Percentiles rank a stretch among this genome's conserved stretches.
Evolutionary conservation across 805 yeast species (phyloP).

Genomic region (Crinitomyces ghanaensis): DNA sequence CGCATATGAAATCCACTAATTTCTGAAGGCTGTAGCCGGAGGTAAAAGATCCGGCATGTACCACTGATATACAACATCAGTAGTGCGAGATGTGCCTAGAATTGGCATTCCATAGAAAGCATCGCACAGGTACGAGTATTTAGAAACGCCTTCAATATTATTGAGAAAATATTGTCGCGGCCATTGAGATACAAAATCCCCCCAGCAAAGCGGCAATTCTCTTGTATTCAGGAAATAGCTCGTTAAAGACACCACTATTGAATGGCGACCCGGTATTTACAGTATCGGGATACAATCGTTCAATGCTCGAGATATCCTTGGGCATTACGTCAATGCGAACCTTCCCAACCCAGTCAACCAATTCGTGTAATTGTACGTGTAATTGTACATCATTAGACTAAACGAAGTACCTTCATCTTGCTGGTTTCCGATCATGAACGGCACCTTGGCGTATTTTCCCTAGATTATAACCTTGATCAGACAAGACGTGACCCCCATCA

Average conservation of each 20-base stretch:
- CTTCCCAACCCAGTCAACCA: slow-evolving; percentile 2
- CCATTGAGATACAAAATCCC: slow-evolving; percentile 8
- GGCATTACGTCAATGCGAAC: not conserved
- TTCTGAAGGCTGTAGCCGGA: slow-evolving; percentile 6
- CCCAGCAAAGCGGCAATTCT: slow-evolving; percentile 10
- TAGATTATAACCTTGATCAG: slow-evolving; percentile 1
- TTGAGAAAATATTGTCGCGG: slow-evolving; percentile 8
- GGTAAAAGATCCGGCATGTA: not conserved
- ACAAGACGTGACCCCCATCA: slow-evolving; percentile 5
- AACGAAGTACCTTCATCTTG: slow-evolving; percentile 13
- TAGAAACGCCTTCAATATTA: slow-evolving; percentile 1
- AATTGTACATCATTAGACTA: slow-evolving; percentile 3
- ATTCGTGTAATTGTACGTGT: slow-evolving; percentile 5
- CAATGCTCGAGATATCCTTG: slow-evolving; percentile 2
- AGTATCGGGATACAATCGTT: slow-evolving; percentile 8
- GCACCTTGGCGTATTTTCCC: slow-evolving; percentile 8
- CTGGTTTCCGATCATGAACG: slow-evolving; percentile 9
- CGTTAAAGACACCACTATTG: slow-evolving; percentile 6
- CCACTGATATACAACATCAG: slow-evolving; percentile 3
- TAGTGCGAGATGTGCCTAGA: slow-evolving; percentile 9
- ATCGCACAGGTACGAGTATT: slow-evolving; percentile 5
- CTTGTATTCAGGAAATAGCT: slow-evolving; percentile 8
- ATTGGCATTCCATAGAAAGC: slow-evolving; percentile 4
- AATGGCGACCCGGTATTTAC: slow-evolving; percentile 10
- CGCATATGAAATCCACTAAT: slow-evolving; percentile 10